Base-by-base conservation (phyloP, 805 yeast genomes). In the Pichia manshurica region DNA sequence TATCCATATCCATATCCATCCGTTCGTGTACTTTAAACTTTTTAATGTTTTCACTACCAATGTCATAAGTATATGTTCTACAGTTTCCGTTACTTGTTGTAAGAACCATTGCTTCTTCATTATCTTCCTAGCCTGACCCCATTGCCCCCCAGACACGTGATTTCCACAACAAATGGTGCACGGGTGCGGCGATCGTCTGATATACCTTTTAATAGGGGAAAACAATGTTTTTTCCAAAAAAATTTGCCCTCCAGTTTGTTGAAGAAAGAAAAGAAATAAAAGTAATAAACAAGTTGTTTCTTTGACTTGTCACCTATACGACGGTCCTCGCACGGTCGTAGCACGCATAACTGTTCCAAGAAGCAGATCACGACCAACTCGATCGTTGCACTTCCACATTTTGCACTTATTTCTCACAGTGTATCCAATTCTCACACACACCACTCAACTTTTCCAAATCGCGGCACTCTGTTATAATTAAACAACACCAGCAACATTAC, bases 221-320 rank as follows among this genome's bases (percentile, higher is more conserved):
- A 25, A 12, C 5, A 17, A 1, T 20, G 16, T 36, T 39, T 39
- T 39, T 39, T 39, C 16, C 16, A 22, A 19, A 39, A 39, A 39
- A 39, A 39, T n/a, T 41, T 41, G 44, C 44, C 44, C 44, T 41
- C 44, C 44, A 25, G 23, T 15, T 40, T 29, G 43, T 40, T 40
- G 43, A 40, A 28, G 29, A 32, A 31, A 41, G 44, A 31, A 31
- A 29, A 22, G 20, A 20, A 32, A 41, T 4, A 40, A 28, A 36
- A 36, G 39, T n/a, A 21, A 37, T 37, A 37, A 35, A 13, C 39
- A 35, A 31, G 35, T 5, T 16, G 21, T 41, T 20, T 41, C 33
- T 29, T 33, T 31, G n/a, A n/a, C 33, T 20, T 17, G 19, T 16
- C 19, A 7, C 22, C 13, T 16, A 19, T 20, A 25, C 29, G 29